Percentiles rank a stretch among this genome's conserved stretches.
Evolutionary conservation across 148 eudicot species (phyloP).

Genomic region (Rhododendron henanense): DNA sequence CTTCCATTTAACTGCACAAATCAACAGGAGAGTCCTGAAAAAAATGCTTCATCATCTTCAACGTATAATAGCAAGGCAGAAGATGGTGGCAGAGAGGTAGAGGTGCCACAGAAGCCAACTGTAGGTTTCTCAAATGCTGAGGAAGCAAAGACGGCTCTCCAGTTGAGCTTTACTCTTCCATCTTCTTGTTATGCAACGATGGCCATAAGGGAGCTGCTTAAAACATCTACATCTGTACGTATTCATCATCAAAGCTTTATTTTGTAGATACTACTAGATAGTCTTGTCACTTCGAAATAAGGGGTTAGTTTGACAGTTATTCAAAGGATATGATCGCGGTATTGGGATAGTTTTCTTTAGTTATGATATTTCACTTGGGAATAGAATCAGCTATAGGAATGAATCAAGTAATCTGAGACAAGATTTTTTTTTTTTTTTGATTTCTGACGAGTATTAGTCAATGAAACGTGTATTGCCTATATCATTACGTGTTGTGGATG

Average conservation of each 20-base stretch:
- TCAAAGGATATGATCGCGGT: not conserved
- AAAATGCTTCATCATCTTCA: conserved; percentile 4
- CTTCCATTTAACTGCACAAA: not conserved
- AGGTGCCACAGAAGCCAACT: conserved; percentile 9
- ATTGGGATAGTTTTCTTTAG: not conserved
- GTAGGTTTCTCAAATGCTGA: conserved; percentile 23
- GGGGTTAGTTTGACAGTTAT: not conserved
- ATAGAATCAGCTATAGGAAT: not conserved
- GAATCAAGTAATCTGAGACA: not conserved
- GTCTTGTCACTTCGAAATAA: not conserved
- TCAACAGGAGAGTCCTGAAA: conserved; percentile 12
- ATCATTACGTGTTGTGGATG: not conserved
- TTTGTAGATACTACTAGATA: not conserved
- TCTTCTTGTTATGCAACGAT: conserved; percentile 97
- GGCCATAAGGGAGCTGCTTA: conserved; percentile 97
- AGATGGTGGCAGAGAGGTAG: conserved; percentile 23
- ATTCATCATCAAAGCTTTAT: not conserved
- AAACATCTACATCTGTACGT: conserved; percentile 90
- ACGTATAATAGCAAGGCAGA: conserved; percentile 14
- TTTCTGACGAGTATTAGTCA: not conserved
- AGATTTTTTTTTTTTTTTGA: not conserved
- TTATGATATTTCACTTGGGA: not conserved
- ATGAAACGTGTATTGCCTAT: not conserved
- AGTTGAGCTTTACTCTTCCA: conserved; percentile 84
- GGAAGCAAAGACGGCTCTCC: conserved; percentile 63